Base-by-base conservation (phyloP, 352 stramenopile genomes). In the Pythium phragmitis region DNA sequence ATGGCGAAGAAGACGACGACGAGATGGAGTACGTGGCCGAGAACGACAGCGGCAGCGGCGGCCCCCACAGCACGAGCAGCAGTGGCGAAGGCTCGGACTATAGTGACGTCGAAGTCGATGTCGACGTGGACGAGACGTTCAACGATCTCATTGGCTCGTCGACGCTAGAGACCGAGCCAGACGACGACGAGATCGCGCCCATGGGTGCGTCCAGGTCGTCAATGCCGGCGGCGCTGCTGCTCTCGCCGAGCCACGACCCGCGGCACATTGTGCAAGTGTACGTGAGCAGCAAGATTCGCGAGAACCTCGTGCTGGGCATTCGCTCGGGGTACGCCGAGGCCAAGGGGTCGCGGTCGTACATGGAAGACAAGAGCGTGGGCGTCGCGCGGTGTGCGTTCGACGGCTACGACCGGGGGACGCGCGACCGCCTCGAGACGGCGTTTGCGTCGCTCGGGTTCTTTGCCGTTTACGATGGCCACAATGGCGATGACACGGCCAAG, bases 401-500 rank as follows among this genome's bases (percentile, higher is more conserved):
- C 3, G 63, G 59, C 13, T 92, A 85, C 57, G 68, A 77, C 13
- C 37, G 43, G 16, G 23, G 16, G 1, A 57, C 50, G 26, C 21
- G 46, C 4, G 39, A 49, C 17, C 66, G 63, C 8, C 64, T 92
- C 21, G 46, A 52, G 6, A 41, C 63, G 7, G 59, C 60, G 9
- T 91, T 79, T 54, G 69, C 64, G 19, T 89, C 82, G 14, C 36
- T 93, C 16, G 87, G 73, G 16, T 96, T 82, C 56, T 96, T 94
- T 68, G 88, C 67, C 0, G 85, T 97, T 0, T 97, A 93, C 54
- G 90, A 97, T 46, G 90, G 90, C 34, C 89, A 97, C 70, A 94
- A 93, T 57, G 90, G 90, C 46, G 77, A 85, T 4, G 79, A 87
- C 23, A 94, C 86, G n/a, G 79, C 87, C 47, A 70, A 85, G 52